Percentiles rank a stretch among this genome's conserved stretches.
Conservation (phyloP, 371 early-diverging fungal genomes). For the Scutellospora calospora region DNA sequence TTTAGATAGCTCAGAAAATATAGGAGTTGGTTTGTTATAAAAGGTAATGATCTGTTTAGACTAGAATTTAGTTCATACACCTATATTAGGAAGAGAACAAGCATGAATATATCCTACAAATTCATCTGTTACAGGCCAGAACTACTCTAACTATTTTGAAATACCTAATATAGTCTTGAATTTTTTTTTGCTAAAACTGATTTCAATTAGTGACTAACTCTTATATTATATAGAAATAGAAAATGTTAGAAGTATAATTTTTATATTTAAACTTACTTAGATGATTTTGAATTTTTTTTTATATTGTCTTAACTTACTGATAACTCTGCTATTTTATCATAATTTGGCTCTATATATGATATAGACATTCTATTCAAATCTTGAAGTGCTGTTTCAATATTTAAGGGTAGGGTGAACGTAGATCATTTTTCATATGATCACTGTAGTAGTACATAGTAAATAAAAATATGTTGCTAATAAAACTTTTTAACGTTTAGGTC, state of each 20-base stretch:
- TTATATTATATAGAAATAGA: no score
- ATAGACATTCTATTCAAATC: background rate
- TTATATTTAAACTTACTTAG: background rate
- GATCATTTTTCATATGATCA: no score
- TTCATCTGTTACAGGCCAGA: background rate
- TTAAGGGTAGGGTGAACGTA: no score
- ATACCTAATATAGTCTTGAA: background rate
- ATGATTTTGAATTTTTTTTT: background rate
- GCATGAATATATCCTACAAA: background rate
- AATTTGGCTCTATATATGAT: background rate
- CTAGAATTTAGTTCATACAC: background rate
- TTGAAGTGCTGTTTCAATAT: background rate
- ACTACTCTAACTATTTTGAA: slow-evolving; percentile 1
- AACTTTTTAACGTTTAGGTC: no score
- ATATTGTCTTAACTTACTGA: background rate
- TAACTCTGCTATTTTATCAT: background rate
- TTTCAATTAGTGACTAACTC: no score
- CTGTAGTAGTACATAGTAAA: no score
- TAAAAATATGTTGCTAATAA: no score
- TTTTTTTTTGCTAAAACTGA: background rate
- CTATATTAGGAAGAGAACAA: background rate
- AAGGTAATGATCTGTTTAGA: background rate
- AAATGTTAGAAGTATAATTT: no score
- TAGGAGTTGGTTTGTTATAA: background rate
- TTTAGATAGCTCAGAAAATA: background rate